Conservation (phyloP, 1,284 basidiomycete genomes). For the Papiliotrema fonsecae region DNA sequence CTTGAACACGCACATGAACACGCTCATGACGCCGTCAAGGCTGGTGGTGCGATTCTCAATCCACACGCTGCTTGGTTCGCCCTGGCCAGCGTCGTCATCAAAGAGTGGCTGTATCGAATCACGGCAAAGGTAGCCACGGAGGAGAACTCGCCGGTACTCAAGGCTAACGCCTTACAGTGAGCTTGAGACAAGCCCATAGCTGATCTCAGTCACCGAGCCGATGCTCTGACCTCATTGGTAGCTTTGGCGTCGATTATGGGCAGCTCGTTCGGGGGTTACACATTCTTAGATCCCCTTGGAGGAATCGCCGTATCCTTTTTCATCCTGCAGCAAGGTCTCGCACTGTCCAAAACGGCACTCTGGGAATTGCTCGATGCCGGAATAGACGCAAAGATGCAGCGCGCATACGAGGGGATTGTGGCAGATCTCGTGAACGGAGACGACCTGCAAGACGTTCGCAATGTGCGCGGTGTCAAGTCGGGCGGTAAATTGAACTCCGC, state of each 20-base stretch:
- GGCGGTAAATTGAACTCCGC: constrained; percentile 51
- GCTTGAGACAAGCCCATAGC: constrained; percentile 7
- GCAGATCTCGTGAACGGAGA: constrained; percentile 54
- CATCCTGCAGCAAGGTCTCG: constrained; percentile 79
- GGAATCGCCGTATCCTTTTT: constrained; percentile 84
- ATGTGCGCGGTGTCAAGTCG: constrained; percentile 69
- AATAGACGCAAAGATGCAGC: constrained; percentile 59
- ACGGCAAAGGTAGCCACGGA: constrained; percentile 84
- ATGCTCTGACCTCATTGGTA: constrained; percentile 84
- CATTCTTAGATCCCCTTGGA: constrained; percentile 84
- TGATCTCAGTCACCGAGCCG: constrained; percentile 74
- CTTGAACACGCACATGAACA: constrained; percentile 57
- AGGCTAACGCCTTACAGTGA: constrained; percentile 73
- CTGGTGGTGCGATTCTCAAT: constrained; percentile 57
- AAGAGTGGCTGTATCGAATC: constrained; percentile 88
- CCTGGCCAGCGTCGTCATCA: constrained; percentile 67
- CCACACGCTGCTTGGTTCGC: constrained; percentile 98
- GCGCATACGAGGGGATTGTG: constrained; percentile 55
- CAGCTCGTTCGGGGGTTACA: constrained; percentile 73
- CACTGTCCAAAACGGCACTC: constrained; percentile 66
- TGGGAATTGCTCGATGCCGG: constrained; percentile 82
- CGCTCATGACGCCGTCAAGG: constrained; percentile 18
- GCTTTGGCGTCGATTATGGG: constrained; percentile 86
- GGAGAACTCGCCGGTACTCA: constrained; percentile 82
- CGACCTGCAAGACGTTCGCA: constrained; percentile 56